phyloP scores from a whole-genome alignment of 2,329 filamentous ascomycete genomes.

The Epichloe hybrida region DNA sequence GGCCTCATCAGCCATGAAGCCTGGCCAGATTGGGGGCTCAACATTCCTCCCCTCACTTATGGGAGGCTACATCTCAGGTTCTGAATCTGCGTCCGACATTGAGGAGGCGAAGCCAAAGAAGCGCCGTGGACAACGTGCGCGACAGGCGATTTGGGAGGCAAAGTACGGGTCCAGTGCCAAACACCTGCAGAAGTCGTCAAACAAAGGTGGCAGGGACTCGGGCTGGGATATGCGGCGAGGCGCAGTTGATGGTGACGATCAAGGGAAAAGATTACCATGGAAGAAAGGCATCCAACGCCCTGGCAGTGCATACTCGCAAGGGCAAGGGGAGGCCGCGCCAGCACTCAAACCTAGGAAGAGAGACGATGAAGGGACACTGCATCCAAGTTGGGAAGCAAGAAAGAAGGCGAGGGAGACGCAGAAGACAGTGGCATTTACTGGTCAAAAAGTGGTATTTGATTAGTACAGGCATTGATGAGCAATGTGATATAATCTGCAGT shows the following conservation, averaged over 20 bases:
- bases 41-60: slow-evolving; percentile 65
- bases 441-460: slow-evolving; percentile 14
- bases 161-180: slow-evolving; percentile 62
- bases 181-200: slow-evolving; percentile 38
- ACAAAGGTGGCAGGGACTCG: slow-evolving; percentile 25
- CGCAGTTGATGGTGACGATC: slow-evolving; percentile 33
- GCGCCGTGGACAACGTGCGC: slow-evolving; percentile 67
- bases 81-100: slow-evolving; percentile 54
- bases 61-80: slow-evolving; percentile 68
- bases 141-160: slow-evolving; percentile 67
- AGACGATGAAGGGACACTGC: slow-evolving; percentile 39
- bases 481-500: background rate
- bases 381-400: slow-evolving; percentile 23
- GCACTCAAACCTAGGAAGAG: slow-evolving; percentile 23
- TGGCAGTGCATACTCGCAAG: slow-evolving; percentile 6
- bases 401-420: slow-evolving; percentile 12
- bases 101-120: slow-evolving; percentile 51
- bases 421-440: slow-evolving; percentile 10
- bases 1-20: slow-evolving; percentile 9
- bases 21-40: slow-evolving; percentile 24
- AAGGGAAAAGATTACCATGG: slow-evolving; percentile 32
- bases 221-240: slow-evolving; percentile 47
- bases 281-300: slow-evolving; percentile 35
- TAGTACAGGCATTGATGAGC: slow-evolving; percentile 3
- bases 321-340: slow-evolving; percentile 5